Percentiles rank a stretch among this genome's conserved stretches.
These are phyloP conservation scores for Vigna trinervia DNA, from an alignment of 306 rosid genomes.

Conservation along the genomic window DNA sequence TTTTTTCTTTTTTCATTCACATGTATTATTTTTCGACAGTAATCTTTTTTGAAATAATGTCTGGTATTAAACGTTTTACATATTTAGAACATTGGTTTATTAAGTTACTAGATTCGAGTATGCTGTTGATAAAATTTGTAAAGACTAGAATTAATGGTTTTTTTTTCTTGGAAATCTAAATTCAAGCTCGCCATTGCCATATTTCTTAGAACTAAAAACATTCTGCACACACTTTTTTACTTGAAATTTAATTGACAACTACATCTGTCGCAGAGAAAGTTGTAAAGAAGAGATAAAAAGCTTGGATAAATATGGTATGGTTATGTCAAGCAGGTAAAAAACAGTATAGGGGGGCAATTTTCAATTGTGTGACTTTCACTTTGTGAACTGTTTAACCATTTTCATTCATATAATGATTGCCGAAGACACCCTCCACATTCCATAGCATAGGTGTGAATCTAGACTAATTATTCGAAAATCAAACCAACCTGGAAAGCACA, in stretches of 20 bases:
- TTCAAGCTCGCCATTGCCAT: background rate
- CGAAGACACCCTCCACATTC: constrained; percentile 33
- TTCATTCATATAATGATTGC: constrained; percentile 41
- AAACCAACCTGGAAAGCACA: constrained; percentile 46
- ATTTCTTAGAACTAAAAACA: background rate
- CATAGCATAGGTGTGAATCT: constrained; percentile 2
- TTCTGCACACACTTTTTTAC: background rate
- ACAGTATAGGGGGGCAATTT: background rate
- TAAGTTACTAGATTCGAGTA: too few species aligned
- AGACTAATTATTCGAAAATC: constrained; percentile 23
- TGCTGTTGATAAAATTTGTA: too few species aligned
- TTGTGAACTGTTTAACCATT: constrained; percentile 20
- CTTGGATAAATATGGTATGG: background rate
- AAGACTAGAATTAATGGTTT: too few species aligned
- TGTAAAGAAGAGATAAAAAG: background rate
- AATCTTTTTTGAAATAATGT: too few species aligned
- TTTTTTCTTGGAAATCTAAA: background rate
- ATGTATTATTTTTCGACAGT: too few species aligned
- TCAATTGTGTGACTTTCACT: constrained; percentile 31
- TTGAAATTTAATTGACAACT: background rate
- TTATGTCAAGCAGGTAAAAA: background rate
- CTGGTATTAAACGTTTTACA: too few species aligned
- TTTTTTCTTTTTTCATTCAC: too few species aligned
- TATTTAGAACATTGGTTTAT: too few species aligned
- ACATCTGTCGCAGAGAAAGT: background rate